These are phyloP conservation scores for Hebeloma cylindrosporum DNA, from an alignment of 768 basidiomycete genomes.

Conservation along the genomic window DNA sequence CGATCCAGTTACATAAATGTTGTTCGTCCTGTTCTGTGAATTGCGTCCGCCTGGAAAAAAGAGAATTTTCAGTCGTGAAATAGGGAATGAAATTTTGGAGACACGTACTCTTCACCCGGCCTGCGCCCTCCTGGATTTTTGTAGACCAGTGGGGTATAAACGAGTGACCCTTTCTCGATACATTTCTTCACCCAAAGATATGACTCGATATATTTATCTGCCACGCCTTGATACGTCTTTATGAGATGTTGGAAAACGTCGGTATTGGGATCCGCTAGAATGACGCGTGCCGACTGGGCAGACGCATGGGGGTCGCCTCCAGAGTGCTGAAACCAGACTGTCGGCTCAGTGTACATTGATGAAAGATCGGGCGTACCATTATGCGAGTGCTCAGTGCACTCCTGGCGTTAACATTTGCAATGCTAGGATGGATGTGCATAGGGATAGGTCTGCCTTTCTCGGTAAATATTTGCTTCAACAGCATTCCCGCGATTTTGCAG, in stretches of 20 bases:
- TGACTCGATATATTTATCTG: conserved; percentile 77
- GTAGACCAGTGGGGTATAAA: conserved; percentile 75
- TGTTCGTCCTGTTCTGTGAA: conserved; percentile 79
- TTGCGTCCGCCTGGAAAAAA: conserved; percentile 59
- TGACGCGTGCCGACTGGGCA: conserved; percentile 68
- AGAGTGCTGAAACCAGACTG: conserved; percentile 54
- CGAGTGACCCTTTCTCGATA: conserved; percentile 62
- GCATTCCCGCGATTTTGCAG: conserved; percentile 76
- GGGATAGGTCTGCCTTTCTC: conserved; percentile 63
- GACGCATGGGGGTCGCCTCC: conserved; percentile 77
- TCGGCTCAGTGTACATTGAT: background rate
- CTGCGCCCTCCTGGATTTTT: conserved; percentile 83
- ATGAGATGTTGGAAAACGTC: conserved; percentile 74
- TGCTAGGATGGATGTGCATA: conserved; percentile 81
- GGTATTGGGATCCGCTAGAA: conserved; percentile 78
- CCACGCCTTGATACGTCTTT: conserved; percentile 65
- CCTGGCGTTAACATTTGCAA: conserved; percentile 75
- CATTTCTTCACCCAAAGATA: conserved; percentile 86
- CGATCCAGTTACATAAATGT: conserved; percentile 76
- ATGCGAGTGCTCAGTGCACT: conserved; percentile 67
- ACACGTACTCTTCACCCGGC: conserved; percentile 74
- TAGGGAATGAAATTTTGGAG: conserved; percentile 5
- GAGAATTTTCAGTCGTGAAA: background rate
- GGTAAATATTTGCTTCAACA: conserved; percentile 74
- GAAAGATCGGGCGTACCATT: conserved; percentile 44